phyloP scores from a whole-genome alignment of 108 stramenopile genomes.

The Poteriospumella lacustris region DNA sequence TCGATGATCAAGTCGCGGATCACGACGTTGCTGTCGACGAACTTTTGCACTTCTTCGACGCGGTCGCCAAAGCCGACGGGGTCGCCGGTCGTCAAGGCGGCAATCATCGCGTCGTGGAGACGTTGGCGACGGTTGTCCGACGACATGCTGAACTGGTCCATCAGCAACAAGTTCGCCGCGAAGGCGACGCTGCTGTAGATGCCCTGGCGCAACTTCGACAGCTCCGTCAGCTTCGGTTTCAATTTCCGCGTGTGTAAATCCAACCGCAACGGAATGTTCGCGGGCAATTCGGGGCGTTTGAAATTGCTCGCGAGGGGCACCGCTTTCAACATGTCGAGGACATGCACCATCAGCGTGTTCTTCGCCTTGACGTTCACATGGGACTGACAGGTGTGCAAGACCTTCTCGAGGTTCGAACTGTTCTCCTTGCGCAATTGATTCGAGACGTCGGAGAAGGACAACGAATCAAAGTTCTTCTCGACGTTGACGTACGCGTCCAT shows the following conservation, averaged over 20 bases:
- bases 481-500: conserved; percentile 37
- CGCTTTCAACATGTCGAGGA: conserved; percentile 64
- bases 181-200: conserved; percentile 4
- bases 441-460: conserved; percentile 66
- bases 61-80: conserved; percentile 38
- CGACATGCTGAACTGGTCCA: conserved; percentile 12
- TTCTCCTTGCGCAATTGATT: conserved; percentile 78
- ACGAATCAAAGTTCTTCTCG: conserved; percentile 40
- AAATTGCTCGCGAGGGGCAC: conserved; percentile 75
- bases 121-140: conserved; percentile 13
- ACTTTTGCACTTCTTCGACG: conserved; percentile 4
- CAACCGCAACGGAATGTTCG: not conserved
- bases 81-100: conserved; percentile 19
- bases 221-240: conserved; percentile 12
- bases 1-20: conserved; percentile 10
- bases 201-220: not conserved
- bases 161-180: conserved; percentile 9
- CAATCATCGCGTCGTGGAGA: conserved; percentile 12
- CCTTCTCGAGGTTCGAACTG: conserved; percentile 56
- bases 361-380: conserved; percentile 66
- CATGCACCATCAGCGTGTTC: conserved; percentile 63
- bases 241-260: conserved; percentile 10
- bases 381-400: conserved; percentile 73
- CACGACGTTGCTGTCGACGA: conserved; percentile 13
- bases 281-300: conserved; percentile 37